Conservation (phyloP, 225 moss, liverwort and hornwort genomes). For the Marchantia paleacea region DNA sequence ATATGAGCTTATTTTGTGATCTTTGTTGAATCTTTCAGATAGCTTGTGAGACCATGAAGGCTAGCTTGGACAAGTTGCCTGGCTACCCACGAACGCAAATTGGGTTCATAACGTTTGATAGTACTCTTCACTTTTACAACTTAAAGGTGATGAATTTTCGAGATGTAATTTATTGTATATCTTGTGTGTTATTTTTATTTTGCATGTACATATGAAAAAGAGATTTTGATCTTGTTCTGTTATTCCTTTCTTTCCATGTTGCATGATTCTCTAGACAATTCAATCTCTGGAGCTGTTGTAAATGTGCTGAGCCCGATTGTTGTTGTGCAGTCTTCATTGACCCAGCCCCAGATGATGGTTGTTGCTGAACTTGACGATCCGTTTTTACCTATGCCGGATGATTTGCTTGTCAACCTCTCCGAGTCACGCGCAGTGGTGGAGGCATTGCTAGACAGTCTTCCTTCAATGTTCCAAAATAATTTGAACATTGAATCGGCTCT, state of each 20-base stretch:
- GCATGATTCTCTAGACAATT: not conserved
- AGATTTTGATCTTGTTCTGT: not conserved
- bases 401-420: conserved; percentile 93
- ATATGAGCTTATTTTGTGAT: not conserved
- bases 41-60: conserved; percentile 86
- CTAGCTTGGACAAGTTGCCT: conserved; percentile 73
- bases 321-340: conserved; percentile 75
- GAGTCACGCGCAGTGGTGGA: conserved; percentile 91
- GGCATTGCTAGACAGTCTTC: conserved; percentile 79
- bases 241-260: not conserved
- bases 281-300: not conserved
- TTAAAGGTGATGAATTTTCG: conserved; percentile 56
- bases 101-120: conserved; percentile 92
- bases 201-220: not conserved
- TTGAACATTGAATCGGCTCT: conserved; percentile 89
- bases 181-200: too few relatives aligned
- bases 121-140: conserved; percentile 88
- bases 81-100: conserved; percentile 91
- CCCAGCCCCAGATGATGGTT: conserved; percentile 99
- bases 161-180: not conserved
- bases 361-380: conserved; percentile 97
- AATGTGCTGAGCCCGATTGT: not conserved
- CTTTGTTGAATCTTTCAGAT: conserved; percentile 48
- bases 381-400: conserved; percentile 93
- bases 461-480: conserved; percentile 89